Evolutionary conservation across 495 filamentous ascomycete species (phyloP).

Genomic region (Annulohypoxylon bovei): DNA sequence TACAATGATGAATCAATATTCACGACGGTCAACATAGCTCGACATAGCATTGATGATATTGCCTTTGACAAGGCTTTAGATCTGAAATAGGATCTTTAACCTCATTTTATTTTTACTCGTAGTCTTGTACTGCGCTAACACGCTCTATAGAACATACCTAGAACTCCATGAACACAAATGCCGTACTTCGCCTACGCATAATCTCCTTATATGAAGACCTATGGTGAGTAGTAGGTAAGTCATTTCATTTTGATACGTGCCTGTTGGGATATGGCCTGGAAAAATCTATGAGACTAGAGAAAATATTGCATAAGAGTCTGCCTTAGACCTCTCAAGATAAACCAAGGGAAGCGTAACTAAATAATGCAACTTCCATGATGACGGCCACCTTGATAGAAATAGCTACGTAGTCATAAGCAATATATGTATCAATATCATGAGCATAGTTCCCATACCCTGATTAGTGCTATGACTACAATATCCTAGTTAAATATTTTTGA

Average conservation of each 20-base stretch:
- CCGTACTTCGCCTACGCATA: too few species aligned
- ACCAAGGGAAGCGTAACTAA: background rate
- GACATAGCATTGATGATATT: slow-evolving; percentile 83
- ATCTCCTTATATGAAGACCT: background rate
- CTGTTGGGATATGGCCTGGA: too few species aligned
- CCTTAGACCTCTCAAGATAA: background rate
- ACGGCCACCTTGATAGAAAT: background rate
- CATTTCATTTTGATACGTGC: too few species aligned
- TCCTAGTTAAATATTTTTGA: background rate
- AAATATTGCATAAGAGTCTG: too few species aligned
- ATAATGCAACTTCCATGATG: background rate
- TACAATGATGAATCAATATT: slow-evolving; percentile 78
- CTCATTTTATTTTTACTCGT: background rate
- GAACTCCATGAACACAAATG: background rate
- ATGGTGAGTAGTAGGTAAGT: background rate
- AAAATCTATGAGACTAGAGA: too few species aligned
- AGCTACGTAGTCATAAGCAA: background rate
- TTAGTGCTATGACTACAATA: background rate
- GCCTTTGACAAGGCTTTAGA: slow-evolving; percentile 86
- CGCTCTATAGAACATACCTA: slow-evolving; percentile 4
- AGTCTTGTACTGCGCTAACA: slow-evolving; percentile 21
- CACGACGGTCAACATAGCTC: slow-evolving; percentile 99
- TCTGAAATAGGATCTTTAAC: slow-evolving; percentile 61
- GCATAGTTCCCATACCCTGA: background rate
- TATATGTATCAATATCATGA: background rate